These are phyloP conservation scores for Nannizziopsis barbatae DNA, from an alignment of 2,329 filamentous ascomycete species.

Conservation along the genomic window DNA sequence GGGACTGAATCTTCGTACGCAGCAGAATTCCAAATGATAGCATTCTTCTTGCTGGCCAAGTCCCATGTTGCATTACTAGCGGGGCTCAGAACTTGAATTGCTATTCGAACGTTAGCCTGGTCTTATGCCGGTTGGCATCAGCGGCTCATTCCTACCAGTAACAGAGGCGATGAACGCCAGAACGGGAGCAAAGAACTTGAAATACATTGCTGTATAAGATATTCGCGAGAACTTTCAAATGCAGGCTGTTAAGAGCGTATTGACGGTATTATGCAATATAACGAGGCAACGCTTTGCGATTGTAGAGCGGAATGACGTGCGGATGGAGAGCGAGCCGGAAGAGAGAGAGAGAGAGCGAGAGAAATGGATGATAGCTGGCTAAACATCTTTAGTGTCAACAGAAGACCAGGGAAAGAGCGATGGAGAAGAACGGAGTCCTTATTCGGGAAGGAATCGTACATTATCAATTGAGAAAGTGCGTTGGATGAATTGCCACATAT, in stretches of 20 bases:
- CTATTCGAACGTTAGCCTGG: constrained; percentile 1
- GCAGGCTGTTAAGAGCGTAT: background rate
- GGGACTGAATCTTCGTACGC: constrained; percentile 18
- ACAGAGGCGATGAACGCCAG: constrained; percentile 5
- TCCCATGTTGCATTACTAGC: constrained; percentile 25
- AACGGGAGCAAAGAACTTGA: constrained; percentile 4
- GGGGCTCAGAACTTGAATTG: constrained; percentile 7
- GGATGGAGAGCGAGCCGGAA: background rate
- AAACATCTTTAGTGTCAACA: too few species aligned
- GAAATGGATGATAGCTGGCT: background rate
- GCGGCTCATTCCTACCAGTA: background rate
- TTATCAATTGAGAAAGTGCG: too few species aligned
- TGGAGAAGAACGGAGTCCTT: too few species aligned
- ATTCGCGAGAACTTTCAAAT: background rate
- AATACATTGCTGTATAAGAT: constrained; percentile 2
- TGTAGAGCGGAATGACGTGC: background rate
- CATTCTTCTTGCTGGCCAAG: constrained; percentile 26
- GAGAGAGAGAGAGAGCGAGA: background rate
- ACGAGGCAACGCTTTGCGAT: background rate
- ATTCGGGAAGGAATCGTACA: too few species aligned
- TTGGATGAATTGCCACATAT: too few species aligned
- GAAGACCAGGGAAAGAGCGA: too few species aligned
- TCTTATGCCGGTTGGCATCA: background rate
- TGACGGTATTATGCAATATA: constrained; percentile 2
- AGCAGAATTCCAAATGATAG: constrained; percentile 32